phyloP scores from a whole-genome alignment of 2,329 filamentous ascomycete species.

The Colletotrichum plurivorum region DNA sequence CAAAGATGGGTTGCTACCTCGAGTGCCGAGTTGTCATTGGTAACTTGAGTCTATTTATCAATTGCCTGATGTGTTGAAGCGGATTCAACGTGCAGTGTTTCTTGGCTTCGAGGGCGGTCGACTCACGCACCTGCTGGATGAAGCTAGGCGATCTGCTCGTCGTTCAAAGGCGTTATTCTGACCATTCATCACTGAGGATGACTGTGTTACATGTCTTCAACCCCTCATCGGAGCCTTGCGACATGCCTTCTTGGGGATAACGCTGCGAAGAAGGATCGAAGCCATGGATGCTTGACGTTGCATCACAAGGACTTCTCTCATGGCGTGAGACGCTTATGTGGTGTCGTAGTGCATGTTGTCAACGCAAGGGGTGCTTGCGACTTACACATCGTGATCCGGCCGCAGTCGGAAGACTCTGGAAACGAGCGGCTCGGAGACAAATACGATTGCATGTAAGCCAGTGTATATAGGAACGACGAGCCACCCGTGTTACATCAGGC shows the following conservation, averaged over 20 bases:
- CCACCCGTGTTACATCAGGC: not conserved
- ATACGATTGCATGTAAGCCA: not conserved
- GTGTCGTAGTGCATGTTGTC: not conserved
- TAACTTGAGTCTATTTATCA: not conserved
- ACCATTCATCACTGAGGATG: not conserved
- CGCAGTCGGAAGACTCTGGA: not conserved
- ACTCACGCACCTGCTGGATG: constrained; percentile 19
- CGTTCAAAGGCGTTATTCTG: not conserved
- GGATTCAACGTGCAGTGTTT: not conserved
- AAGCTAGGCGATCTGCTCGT: constrained; percentile 2
- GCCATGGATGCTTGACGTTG: constrained; percentile 12
- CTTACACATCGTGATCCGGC: not conserved
- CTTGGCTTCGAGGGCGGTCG: not conserved
- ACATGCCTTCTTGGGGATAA: constrained; percentile 15
- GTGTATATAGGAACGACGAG: not conserved
- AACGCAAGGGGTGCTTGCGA: constrained; percentile 5
- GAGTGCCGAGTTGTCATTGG: not conserved
- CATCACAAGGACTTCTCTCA: not conserved
- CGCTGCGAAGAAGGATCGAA: constrained; percentile 11
- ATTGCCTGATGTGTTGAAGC: not conserved
- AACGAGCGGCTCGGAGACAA: too few species aligned
- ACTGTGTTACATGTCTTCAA: not conserved
- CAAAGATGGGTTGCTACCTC: not conserved
- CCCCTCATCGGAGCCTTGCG: not conserved
- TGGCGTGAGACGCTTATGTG: not conserved